A percentile compares a stretch with the other conserved stretches of the same genome.
These are phyloP conservation scores for Botryotinia globosa DNA, from an alignment of 2,329 filamentous ascomycete species.

Conservation along the genomic window DNA sequence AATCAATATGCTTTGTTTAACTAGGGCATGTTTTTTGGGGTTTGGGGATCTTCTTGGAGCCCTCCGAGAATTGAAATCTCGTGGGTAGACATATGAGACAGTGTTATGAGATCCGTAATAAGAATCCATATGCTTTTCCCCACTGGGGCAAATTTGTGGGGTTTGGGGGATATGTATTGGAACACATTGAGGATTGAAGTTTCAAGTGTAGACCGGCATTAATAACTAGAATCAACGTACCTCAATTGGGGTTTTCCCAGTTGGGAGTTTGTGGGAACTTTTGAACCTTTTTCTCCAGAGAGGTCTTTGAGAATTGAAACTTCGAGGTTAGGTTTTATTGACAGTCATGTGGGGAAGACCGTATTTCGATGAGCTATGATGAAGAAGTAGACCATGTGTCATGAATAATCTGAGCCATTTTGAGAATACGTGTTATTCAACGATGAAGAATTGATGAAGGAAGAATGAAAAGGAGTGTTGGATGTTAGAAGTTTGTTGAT, in stretches of 20 bases:
- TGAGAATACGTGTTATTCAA: not conserved
- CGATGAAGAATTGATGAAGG: not conserved
- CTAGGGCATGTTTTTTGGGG: not conserved
- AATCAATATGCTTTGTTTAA: not conserved
- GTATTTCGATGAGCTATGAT: conserved; percentile 9
- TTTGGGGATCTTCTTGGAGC: not conserved
- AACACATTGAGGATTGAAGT: not conserved
- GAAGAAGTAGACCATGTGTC: conserved; percentile 2
- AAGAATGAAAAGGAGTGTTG: not conserved
- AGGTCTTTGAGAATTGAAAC: not conserved
- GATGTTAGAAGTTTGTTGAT: not conserved
- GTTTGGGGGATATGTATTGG: not conserved
- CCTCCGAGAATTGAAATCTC: not conserved
- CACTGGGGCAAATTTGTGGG: not conserved
- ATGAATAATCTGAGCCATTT: not conserved
- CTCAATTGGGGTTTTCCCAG: not conserved
- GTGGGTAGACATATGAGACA: no score
- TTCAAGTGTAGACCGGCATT: not conserved
- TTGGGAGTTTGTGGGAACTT: not conserved
- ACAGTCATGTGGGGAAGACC: not conserved
- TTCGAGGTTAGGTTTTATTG: not conserved
- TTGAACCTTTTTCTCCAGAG: not conserved
- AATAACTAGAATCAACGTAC: not conserved
- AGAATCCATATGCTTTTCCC: not conserved
- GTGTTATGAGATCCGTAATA: not conserved